Evolutionary conservation across 2,329 filamentous ascomycete genomes (phyloP), one percentile per base, ranked within the genome.

Genomic region (Colletotrichum costaricense): DNA sequence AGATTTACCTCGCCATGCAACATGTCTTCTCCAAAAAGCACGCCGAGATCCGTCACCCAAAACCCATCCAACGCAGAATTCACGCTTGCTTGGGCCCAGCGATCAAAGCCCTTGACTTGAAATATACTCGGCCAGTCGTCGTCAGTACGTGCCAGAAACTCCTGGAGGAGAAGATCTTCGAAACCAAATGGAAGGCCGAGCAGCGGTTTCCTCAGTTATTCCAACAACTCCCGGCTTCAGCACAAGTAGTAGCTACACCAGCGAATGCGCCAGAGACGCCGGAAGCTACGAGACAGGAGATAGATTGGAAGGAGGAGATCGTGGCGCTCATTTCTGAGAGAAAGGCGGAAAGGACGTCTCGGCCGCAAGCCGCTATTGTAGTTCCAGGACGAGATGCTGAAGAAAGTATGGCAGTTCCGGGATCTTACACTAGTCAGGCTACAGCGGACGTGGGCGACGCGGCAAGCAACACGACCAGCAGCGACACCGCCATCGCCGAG

Each of bases 181-280:
- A 24, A 52, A 63, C 1, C 12, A n/a, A 0, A n/a, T 11, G n/a
- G 11, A 33, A 8, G 0, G 59, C 59, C 2, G n/a, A 28, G 8
- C 9, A 22, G n/a, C 42, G 19, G 1, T 63, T 63, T n/a, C 26
- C 9, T 6, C 24, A n/a, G 3, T 33, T 26, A 7, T 5, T 19
- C 0, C 42, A 24, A 9, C 24, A 19, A 8, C n/a, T 0, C 33
- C 3, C 33, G 3, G 3, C 11, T 33, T 33, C 33, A 12, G 0
- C 33, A 12, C 33, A 33, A 12, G 33, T 12, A n/a, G n/a, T 26
- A 26, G 14, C 35, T n/a, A 52, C n/a, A 4, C 9, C 26, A 19
- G 14, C 11, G 4, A 2, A 54, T n/a, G n/a, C 19, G 42, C 26
- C 14, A 2, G 19, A 28, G 22, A 16, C n/a, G 22, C 5, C 4